A percentile compares a stretch with the other conserved stretches of the same genome.
Evolutionary conservation across 768 basidiomycete species (phyloP).

Genomic region (Russula sp.): DNA sequence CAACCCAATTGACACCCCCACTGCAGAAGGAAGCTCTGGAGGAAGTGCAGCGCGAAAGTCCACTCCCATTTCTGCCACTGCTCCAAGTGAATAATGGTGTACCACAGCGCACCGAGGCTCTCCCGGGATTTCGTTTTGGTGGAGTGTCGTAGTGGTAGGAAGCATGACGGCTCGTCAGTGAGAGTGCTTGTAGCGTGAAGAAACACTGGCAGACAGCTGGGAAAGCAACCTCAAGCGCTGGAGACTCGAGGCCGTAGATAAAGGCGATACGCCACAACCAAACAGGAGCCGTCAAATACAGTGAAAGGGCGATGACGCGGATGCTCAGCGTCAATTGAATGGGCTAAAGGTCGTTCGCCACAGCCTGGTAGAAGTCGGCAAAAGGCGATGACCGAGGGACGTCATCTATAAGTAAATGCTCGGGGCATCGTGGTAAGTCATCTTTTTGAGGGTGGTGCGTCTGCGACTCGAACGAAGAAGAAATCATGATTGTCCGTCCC

Average conservation of each 20-base stretch:
- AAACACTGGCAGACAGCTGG: neutral
- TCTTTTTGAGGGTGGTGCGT: neutral
- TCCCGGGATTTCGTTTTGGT: neutral
- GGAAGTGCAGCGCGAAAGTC: neutral
- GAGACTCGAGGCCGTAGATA: too few relatives aligned
- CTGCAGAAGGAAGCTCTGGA: neutral
- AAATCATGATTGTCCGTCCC: neutral
- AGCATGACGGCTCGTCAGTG: neutral
- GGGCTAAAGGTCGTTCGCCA: neutral
- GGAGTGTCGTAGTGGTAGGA: neutral
- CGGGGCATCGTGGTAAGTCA: neutral
- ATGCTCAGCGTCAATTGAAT: too few relatives aligned
- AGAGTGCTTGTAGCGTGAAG: neutral
- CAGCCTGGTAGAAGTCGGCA: neutral
- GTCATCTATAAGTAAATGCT: too few relatives aligned
- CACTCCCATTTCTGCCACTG: neutral
- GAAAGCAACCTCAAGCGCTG: too few relatives aligned
- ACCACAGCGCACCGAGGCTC: neutral
- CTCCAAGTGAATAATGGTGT: neutral
- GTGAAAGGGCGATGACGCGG: too few relatives aligned
- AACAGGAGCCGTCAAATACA: too few relatives aligned
- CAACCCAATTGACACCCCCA: slow-evolving; percentile 2
- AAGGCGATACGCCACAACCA: too few relatives aligned
- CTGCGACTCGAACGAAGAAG: neutral
- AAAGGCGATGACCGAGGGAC: neutral